Conservation (phyloP, 352 stramenopile genomes). For the Phytophthora ohioensis region DNA sequence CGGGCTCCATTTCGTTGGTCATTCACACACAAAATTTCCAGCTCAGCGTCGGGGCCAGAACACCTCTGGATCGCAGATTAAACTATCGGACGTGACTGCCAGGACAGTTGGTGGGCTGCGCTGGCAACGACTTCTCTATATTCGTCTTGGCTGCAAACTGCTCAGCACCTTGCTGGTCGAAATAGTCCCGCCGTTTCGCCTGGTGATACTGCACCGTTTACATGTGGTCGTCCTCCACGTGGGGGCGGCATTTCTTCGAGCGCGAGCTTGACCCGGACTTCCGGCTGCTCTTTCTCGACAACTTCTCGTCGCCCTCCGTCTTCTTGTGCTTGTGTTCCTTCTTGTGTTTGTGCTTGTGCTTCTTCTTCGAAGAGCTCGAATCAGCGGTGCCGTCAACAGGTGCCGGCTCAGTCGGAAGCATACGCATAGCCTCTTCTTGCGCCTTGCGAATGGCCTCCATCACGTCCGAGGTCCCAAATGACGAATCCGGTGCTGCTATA, state of each 20-base stretch:
- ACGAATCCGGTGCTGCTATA: conserved; percentile 17
- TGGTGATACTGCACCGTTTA: conserved; percentile 16
- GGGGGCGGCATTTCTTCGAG: conserved; percentile 30
- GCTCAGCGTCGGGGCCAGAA: too few species aligned
- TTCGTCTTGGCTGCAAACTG: conserved; percentile 15
- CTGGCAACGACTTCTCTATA: conserved; percentile 12
- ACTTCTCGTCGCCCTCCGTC: conserved; percentile 9
- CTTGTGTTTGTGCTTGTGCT: conserved; percentile 41
- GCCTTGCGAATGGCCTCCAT: conserved; percentile 76
- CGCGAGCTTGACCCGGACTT: conserved; percentile 36
- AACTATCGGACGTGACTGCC: too few species aligned
- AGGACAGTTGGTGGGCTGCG: not conserved
- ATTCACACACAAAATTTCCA: too few species aligned
- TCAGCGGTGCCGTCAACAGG: conserved; percentile 2
- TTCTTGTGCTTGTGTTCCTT: conserved; percentile 46
- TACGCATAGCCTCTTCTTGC: conserved; percentile 69
- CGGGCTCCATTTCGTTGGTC: too few species aligned
- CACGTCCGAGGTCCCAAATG: conserved; percentile 54
- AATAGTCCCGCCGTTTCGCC: conserved; percentile 4
- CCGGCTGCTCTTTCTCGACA: conserved; percentile 33
- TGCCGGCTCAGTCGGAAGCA: conserved; percentile 47
- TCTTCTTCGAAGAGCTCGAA: conserved; percentile 28
- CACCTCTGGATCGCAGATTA: too few species aligned
- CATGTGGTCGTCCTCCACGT: conserved; percentile 22
- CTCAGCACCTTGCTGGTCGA: conserved; percentile 5